Conservation (phyloP, 228 moss, liverwort and hornwort species). For the Sphagnum fallax region DNA sequence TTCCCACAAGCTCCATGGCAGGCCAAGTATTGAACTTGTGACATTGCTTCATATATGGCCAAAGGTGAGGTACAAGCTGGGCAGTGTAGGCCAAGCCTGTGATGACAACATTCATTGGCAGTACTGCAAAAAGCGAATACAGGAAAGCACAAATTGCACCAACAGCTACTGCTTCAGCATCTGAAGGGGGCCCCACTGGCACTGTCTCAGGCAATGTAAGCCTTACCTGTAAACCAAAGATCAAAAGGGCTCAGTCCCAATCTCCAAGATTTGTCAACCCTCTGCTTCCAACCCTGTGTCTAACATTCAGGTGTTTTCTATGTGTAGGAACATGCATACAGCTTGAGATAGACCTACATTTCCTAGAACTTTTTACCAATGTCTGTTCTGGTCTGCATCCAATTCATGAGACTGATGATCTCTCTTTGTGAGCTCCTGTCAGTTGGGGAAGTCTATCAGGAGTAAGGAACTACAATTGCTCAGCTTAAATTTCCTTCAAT, state of each 20-base stretch:
- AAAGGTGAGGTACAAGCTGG: slow-evolving; percentile 90
- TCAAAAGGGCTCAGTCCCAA: not conserved
- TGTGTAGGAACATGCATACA: not conserved
- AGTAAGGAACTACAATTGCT: too few species aligned
- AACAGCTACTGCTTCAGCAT: slow-evolving; percentile 67
- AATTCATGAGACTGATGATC: too few species aligned
- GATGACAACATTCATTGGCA: slow-evolving; percentile 55
- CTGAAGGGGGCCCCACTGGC: slow-evolving; percentile 40
- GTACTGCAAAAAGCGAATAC: slow-evolving; percentile 74
- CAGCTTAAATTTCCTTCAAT: too few species aligned
- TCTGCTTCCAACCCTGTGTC: not conserved
- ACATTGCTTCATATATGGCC: slow-evolving; percentile 83
- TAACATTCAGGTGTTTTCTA: not conserved
- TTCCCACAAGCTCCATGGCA: slow-evolving; percentile 63
- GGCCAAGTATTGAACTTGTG: slow-evolving; percentile 73
- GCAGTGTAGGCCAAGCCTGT: slow-evolving; percentile 83
- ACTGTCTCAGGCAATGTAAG: slow-evolving; percentile 60
- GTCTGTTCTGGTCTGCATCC: too few species aligned
- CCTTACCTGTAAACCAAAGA: slow-evolving; percentile 43
- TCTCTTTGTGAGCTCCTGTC: too few species aligned
- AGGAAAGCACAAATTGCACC: slow-evolving; percentile 92
- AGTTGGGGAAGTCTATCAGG: too few species aligned
- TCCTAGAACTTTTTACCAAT: not conserved
- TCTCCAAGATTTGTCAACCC: not conserved
- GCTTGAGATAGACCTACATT: not conserved